These are phyloP conservation scores for Globisporangium paroecandrum DNA, from an alignment of 352 stramenopile species.

Conservation along the genomic window DNA sequence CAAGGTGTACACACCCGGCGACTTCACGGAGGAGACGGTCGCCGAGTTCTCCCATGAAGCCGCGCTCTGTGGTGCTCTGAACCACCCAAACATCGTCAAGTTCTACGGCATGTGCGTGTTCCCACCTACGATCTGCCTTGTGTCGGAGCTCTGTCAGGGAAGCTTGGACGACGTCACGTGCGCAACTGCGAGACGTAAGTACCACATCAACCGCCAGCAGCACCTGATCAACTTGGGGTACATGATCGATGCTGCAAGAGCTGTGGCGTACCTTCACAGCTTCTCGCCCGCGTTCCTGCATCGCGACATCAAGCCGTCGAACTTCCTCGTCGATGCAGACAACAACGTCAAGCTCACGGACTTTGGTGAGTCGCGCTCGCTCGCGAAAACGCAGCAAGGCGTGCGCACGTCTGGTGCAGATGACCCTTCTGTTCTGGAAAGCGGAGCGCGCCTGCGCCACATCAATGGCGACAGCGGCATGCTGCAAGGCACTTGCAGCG, in stretches of 20 bases:
- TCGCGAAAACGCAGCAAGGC: slow-evolving; percentile 7
- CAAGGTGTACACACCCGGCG: slow-evolving; percentile 59
- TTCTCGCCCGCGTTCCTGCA: slow-evolving; percentile 71
- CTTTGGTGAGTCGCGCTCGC: slow-evolving; percentile 57
- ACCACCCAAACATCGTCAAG: slow-evolving; percentile 78
- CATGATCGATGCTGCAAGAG: slow-evolving; percentile 59
- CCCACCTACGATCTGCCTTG: slow-evolving; percentile 67
- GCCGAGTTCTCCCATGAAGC: slow-evolving; percentile 80
- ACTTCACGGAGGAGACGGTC: slow-evolving; percentile 61
- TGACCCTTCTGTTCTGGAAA: not conserved
- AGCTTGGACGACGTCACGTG: slow-evolving; percentile 40
- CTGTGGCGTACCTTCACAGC: slow-evolving; percentile 68
- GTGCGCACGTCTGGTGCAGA: not conserved
- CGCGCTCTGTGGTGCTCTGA: slow-evolving; percentile 59
- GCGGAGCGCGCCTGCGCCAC: not conserved
- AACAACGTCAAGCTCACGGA: slow-evolving; percentile 75
- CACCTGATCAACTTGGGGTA: slow-evolving; percentile 51
- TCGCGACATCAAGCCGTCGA: slow-evolving; percentile 71
- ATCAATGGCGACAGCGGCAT: not conserved
- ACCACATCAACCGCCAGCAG: slow-evolving; percentile 29
- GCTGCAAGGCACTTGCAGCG: not conserved
- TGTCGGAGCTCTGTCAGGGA: slow-evolving; percentile 53
- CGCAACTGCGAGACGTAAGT: slow-evolving; percentile 17
- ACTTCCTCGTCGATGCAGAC: slow-evolving; percentile 70
- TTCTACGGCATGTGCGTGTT: slow-evolving; percentile 85